Evolutionary conservation across 768 basidiomycete genomes (phyloP), one percentile per base, ranked within the genome.

Genomic region (Tylopilus intermedius): DNA sequence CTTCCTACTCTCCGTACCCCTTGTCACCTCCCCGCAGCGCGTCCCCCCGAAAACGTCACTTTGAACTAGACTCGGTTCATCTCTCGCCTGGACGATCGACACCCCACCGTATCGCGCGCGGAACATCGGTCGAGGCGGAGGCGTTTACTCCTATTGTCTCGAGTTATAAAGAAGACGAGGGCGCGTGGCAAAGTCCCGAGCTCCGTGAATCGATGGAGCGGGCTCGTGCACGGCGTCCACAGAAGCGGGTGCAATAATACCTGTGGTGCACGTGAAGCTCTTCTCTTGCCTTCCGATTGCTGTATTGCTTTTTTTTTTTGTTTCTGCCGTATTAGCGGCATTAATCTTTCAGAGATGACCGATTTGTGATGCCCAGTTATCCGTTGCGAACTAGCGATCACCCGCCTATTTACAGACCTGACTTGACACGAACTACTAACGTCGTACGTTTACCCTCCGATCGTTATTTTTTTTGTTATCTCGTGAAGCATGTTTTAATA

Each of bases 121-220:
- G 70, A 1, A 57, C 54, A 32, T 75, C 75, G 2, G 62, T 67
- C 35, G 75, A 77, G 21, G 66, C 70, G 5, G 70, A 69, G 27
- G 27, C 58, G 15, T 59, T 63, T 7, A 53, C 62, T 3, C 43
- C 62, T 26, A 55, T 63, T 24, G 42, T 27, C 39, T 59, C 54
- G 21, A 69, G 62, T 59, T 64, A 66, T 26, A 65, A 55, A 51
- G 84, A 84, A 58, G 80, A 82, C 46, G 71, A 75, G 41, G 61
- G 59, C 29, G 56, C 71, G 8, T 86, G 80, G 77, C 73, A 80
- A 65, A 88, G 84, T 62, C 76, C 81, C 1, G 83, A 86, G 71
- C 62, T 90, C 37, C 75, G 79, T 51, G 83, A 85, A 69, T 79
- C 76, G 26, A 90, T 90, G 88, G 82, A 82, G 67, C 72, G 74